Conservation (phyloP, 441 rosid genomes). For the Adansonia gregorii region DNA sequence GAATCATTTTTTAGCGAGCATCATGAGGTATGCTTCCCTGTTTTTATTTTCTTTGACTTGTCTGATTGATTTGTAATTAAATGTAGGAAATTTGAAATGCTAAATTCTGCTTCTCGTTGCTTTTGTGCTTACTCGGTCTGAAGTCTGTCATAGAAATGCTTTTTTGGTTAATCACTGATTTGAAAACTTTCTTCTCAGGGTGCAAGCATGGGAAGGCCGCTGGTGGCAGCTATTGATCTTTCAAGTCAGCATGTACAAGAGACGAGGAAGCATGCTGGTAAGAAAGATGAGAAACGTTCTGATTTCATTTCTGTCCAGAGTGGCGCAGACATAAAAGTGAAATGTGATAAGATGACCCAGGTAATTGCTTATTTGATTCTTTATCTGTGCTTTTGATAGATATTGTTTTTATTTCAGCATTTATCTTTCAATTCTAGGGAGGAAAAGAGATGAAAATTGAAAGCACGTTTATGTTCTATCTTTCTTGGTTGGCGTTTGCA, state of each 20-base stretch:
- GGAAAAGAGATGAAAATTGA: constrained; percentile 2
- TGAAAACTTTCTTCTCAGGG: constrained; percentile 41
- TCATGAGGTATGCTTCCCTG: constrained; percentile 49
- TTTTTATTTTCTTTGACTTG: constrained; percentile 21
- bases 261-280: constrained; percentile 34
- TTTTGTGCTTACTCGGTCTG: background rate
- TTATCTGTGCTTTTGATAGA: background rate
- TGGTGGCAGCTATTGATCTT: constrained; percentile 29
- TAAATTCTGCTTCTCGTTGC: background rate
- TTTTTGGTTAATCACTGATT: constrained; percentile 20
- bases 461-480: background rate
- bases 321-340: constrained; percentile 38
- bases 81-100: background rate
- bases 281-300: constrained; percentile 31
- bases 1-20: constrained; percentile 41
- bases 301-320: constrained; percentile 28
- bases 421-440: background rate
- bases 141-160: constrained; percentile 16
- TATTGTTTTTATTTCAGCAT: constrained; percentile 19
- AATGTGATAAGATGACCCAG: constrained; percentile 62
- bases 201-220: constrained; percentile 26
- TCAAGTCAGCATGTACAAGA: constrained; percentile 33
- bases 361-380: constrained; percentile 40
- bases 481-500: constrained; percentile 40
- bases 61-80: constrained; percentile 16